phyloP scores from a whole-genome alignment of 176 grass and related monocot species.

The Phragmites australis region DNA sequence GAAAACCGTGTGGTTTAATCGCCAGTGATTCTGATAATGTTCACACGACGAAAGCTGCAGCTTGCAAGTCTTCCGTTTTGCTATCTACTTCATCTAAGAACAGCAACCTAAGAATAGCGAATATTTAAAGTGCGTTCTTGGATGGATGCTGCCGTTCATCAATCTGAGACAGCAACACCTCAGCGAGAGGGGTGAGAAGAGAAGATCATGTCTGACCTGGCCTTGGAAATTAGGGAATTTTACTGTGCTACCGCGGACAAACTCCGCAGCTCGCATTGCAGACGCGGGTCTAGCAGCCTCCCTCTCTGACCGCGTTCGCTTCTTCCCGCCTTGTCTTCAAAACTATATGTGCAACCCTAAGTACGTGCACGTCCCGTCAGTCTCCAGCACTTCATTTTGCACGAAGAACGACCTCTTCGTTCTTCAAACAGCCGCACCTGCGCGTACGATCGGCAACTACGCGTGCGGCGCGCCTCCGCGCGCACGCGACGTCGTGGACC shows the following conservation, averaged over 20 bases:
- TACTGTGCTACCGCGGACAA: background rate
- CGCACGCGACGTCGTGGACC: background rate
- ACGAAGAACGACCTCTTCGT: background rate
- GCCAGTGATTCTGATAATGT: background rate
- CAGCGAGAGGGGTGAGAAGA: background rate
- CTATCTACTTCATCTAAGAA: background rate
- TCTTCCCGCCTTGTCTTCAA: background rate
- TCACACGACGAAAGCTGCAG: background rate
- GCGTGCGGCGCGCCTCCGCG: background rate
- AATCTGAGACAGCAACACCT: background rate
- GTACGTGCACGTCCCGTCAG: background rate
- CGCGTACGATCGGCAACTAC: constrained; percentile 27
- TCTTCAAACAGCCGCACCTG: background rate
- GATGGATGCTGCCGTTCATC: background rate
- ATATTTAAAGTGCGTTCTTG: background rate
- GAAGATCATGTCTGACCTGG: background rate
- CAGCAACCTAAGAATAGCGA: background rate
- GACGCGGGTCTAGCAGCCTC: background rate
- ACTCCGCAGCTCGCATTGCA: background rate
- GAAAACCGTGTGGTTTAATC: no score
- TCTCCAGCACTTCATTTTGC: background rate
- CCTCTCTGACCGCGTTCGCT: constrained; percentile 16
- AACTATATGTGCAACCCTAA: background rate
- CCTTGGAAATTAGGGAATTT: background rate
- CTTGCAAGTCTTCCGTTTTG: background rate